Base-by-base conservation (phyloP, 371 early-diverging fungal species). In the Mycotypha africana region DNA sequence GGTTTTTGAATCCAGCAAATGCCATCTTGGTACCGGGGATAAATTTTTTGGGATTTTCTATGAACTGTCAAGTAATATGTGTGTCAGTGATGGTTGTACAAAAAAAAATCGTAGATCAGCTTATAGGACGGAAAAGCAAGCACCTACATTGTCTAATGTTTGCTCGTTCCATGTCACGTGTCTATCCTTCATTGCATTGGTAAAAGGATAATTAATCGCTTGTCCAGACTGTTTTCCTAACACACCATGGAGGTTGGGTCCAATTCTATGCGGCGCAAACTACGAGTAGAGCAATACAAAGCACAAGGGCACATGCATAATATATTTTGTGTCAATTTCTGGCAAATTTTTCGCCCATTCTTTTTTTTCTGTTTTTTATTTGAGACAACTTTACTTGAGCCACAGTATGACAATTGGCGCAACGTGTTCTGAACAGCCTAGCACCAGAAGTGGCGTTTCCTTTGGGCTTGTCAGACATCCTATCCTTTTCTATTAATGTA, bases 11-110 rank as follows among this genome's bases (percentile, higher is more conserved):
- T 20, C 96, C 96, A 56, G 93, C 91, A 66, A 95, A 95, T 49
- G 92, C 91, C 95, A 97, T 94, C 88, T 92, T 93, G 69, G 97
- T 89, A 56, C 92, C 92, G 35, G 88, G 90, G 56, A 93, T 92
- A 70, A 85, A 84, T 85, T 92, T 93, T 82, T 95, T 97, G 61
- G 97, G 97, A 86, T 96, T 95, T 79, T 91, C 91, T 42, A 90
- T 79, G 73, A 89, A 89, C 49, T 57, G 40, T 39, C 8, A 6
- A 22, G 9, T 21, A 19, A 22, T 9, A 38, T 17, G 7, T 11
- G 5, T 5, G 21, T 38, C 10, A 42, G 11, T 42, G 7, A 21
- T 8, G 23, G 7, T 20, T 40, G 14, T 26, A 12, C 16, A 31
- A 25, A 26, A 17, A 23, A 26, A 23, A 26, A 31, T n/a, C n/a